Evolutionary conservation across 768 basidiomycete species (phyloP).

Genomic region (Dendrothele bispora): DNA sequence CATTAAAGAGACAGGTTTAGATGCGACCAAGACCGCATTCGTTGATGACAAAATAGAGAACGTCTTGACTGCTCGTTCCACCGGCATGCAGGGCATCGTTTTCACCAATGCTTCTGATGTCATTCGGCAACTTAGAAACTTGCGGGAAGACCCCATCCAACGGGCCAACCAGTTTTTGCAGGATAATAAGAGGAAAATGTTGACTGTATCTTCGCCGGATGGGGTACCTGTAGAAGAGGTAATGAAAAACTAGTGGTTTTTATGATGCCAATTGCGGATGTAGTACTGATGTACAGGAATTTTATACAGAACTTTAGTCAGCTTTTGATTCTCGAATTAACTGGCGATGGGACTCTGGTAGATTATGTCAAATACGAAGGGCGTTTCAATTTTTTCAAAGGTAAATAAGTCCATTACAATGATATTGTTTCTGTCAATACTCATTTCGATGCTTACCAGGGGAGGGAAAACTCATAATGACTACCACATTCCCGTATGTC

Average conservation of each 20-base stretch:
- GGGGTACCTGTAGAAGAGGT: too few species aligned
- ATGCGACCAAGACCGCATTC: conserved; percentile 48
- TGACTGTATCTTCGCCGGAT: conserved; percentile 45
- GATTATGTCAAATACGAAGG: background rate
- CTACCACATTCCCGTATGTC: background rate
- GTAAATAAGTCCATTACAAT: background rate
- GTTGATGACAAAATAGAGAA: conserved; percentile 63
- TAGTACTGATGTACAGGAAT: too few species aligned
- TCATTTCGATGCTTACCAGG: too few species aligned
- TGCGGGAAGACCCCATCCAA: conserved; percentile 44
- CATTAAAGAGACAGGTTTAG: conserved; percentile 38
- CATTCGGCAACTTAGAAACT: conserved; percentile 43
- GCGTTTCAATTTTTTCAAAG: background rate
- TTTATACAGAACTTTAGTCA: conserved; percentile 57
- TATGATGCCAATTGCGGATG: too few species aligned
- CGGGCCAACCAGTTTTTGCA: conserved; percentile 42
- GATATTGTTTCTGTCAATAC: too few species aligned
- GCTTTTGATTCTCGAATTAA: conserved; percentile 42
- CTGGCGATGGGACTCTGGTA: too few species aligned
- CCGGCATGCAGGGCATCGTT: conserved; percentile 55
- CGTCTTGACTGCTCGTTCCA: conserved; percentile 52
- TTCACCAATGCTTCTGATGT: conserved; percentile 43
- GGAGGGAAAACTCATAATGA: too few species aligned
- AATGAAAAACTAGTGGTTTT: too few species aligned
- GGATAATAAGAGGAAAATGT: conserved; percentile 35